These are phyloP conservation scores for Chenopodium suecicum DNA, from an alignment of 148 eudicot species.

Conservation along the genomic window DNA sequence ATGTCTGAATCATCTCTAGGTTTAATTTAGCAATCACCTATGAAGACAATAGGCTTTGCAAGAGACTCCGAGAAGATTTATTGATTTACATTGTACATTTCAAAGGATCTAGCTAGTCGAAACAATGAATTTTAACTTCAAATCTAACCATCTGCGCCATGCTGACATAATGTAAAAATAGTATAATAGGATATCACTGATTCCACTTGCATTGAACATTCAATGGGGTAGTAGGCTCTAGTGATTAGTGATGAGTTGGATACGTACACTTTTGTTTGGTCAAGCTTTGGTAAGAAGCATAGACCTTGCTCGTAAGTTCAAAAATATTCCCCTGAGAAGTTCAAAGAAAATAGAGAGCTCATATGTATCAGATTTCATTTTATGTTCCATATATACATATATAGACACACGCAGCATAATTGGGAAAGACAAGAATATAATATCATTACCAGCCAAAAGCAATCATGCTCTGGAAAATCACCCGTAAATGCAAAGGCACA, in stretches of 20 bases:
- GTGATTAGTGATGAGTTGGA: not conserved
- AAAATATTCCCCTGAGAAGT: constrained; percentile 73
- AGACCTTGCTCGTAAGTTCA: constrained; percentile 81
- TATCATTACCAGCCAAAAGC: constrained; percentile 73
- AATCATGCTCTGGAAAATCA: constrained; percentile 70
- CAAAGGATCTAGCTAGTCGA: constrained; percentile 1
- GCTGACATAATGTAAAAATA: not conserved
- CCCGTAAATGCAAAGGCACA: constrained; percentile 87
- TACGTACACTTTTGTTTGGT: not conserved
- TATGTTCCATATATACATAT: not conserved
- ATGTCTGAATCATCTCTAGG: not conserved
- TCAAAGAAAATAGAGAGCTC: constrained; percentile 2
- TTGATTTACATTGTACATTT: not conserved
- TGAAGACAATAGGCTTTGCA: not conserved
- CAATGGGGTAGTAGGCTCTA: not conserved
- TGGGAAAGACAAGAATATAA: not conserved
- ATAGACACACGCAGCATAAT: not conserved
- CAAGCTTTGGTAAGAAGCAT: constrained; percentile 47
- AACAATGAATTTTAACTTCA: not conserved
- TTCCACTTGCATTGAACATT: constrained; percentile 4
- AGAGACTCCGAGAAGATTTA: not conserved
- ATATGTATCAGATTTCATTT: not conserved
- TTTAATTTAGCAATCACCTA: not conserved
- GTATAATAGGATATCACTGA: not conserved
- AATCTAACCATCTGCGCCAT: constrained; percentile 4